These are phyloP conservation scores for Talinum fruticosum DNA, from an alignment of 148 eudicot genomes.

Conservation along the genomic window DNA sequence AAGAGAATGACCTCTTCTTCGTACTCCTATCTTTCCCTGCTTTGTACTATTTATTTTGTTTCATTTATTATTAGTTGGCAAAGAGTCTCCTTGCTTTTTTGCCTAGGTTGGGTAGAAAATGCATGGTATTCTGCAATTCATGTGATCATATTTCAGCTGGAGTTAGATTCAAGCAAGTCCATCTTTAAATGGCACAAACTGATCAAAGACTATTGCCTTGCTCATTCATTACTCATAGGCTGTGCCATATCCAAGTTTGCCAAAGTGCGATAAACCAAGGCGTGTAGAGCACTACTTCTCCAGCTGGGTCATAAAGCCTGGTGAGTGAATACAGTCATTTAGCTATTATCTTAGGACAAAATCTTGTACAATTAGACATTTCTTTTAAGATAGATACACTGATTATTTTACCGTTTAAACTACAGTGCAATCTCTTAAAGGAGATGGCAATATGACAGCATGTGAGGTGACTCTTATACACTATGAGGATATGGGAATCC, in stretches of 20 bases:
- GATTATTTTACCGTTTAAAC: background rate
- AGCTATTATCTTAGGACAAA: background rate
- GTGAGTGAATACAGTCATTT: conserved; percentile 32
- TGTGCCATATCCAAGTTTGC: conserved; percentile 71
- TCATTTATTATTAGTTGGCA: background rate
- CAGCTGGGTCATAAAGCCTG: conserved; percentile 91
- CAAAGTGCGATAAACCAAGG: conserved; percentile 81
- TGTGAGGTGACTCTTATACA: conserved; percentile 86
- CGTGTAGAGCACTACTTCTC: conserved; percentile 93
- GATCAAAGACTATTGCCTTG: conserved; percentile 6
- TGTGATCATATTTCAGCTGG: conserved; percentile 2
- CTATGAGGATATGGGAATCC: conserved; percentile 97
- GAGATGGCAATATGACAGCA: conserved; percentile 73
- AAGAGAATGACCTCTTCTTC: no score
- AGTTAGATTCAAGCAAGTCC: no score
- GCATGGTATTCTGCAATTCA: background rate
- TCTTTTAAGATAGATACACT: background rate
- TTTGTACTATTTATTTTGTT: background rate
- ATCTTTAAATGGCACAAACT: background rate
- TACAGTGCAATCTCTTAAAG: conserved; percentile 74
- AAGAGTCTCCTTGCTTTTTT: background rate
- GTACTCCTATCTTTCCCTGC: no score
- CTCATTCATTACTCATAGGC: conserved; percentile 42
- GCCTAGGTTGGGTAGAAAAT: no score
- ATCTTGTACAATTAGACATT: background rate